A percentile compares a stretch with the other conserved stretches of the same genome.
phyloP scores from a whole-genome alignment of 2,329 filamentous ascomycete species.

The Hirsutella thompsonii region DNA sequence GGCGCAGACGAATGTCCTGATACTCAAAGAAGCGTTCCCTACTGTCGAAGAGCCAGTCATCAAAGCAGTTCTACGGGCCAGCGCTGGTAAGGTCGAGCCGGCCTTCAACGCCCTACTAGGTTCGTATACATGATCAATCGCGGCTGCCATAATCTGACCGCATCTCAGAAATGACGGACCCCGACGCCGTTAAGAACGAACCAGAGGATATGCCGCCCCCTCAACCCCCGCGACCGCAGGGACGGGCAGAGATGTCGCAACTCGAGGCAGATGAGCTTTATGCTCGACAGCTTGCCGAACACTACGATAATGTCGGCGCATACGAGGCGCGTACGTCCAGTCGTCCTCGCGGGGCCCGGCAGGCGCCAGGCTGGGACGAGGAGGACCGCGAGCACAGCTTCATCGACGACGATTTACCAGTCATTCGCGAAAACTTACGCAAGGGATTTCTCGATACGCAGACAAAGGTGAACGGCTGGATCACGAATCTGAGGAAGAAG shows the following conservation, averaged over 20 bases:
- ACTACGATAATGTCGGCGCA: conserved; percentile 57
- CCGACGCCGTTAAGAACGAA: conserved; percentile 47
- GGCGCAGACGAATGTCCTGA: conserved; percentile 73
- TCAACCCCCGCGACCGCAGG: conserved; percentile 66
- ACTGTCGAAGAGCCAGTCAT: conserved; percentile 67
- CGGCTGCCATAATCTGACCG: neutral
- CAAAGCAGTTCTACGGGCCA: conserved; percentile 78
- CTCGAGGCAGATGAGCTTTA: conserved; percentile 84
- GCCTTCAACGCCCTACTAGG: conserved; percentile 91
- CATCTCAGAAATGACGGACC: conserved; percentile 62
- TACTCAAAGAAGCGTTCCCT: conserved; percentile 88
- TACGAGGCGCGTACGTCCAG: conserved; percentile 45
- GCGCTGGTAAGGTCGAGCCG: conserved; percentile 75
- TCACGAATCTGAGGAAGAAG: conserved; percentile 81
- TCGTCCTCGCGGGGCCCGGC: conserved; percentile 25
- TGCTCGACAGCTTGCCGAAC: conserved; percentile 83
- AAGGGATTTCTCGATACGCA: conserved; percentile 95
- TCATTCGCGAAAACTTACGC: conserved; percentile 83
- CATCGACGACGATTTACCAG: conserved; percentile 87
- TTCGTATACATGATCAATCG: conserved; percentile 19
- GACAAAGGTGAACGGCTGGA: conserved; percentile 84
- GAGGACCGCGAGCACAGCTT: conserved; percentile 76
- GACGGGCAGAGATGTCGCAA: conserved; percentile 56
- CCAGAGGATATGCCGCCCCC: conserved; percentile 50
- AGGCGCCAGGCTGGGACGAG: conserved; percentile 22